These are phyloP conservation scores for Kodamaea restingae DNA, from an alignment of 805 yeast genomes.

Conservation along the genomic window DNA sequence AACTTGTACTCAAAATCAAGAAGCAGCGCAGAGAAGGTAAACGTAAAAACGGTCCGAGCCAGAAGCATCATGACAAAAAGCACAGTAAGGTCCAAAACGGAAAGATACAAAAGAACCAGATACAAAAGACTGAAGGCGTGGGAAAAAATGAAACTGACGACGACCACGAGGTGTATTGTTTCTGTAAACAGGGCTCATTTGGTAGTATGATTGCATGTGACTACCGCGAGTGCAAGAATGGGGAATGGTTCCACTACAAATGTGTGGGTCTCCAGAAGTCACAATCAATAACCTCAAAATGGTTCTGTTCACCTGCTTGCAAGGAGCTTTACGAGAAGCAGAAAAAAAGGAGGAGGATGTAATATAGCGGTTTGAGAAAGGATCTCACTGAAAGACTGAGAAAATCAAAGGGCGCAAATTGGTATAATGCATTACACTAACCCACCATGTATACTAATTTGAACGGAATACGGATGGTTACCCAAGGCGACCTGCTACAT, in stretches of 20 bases:
- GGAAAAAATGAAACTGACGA: too few species aligned
- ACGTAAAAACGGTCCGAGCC: too few species aligned
- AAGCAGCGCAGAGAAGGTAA: too few species aligned
- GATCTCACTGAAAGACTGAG: too few species aligned
- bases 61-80: too few species aligned
- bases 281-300: constrained; percentile 29
- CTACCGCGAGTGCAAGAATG: constrained; percentile 36
- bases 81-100: constrained; percentile 1
- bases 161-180: constrained; percentile 16
- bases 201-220: constrained; percentile 32
- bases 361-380: too few species aligned
- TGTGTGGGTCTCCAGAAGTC: constrained; percentile 41
- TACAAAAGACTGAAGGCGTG: too few species aligned
- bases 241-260: constrained; percentile 46
- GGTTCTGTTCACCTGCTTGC: constrained; percentile 40
- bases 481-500: too few species aligned
- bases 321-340: constrained; percentile 11
- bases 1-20: constrained; percentile 14
- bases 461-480: too few species aligned
- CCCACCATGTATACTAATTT: too few species aligned
- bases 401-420: too few species aligned
- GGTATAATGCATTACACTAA: too few species aligned
- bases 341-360: constrained; percentile 7
- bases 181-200: constrained; percentile 25
- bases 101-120: not conserved